Conservation (phyloP, 306 rosid species). For the Quercus variabilis region DNA sequence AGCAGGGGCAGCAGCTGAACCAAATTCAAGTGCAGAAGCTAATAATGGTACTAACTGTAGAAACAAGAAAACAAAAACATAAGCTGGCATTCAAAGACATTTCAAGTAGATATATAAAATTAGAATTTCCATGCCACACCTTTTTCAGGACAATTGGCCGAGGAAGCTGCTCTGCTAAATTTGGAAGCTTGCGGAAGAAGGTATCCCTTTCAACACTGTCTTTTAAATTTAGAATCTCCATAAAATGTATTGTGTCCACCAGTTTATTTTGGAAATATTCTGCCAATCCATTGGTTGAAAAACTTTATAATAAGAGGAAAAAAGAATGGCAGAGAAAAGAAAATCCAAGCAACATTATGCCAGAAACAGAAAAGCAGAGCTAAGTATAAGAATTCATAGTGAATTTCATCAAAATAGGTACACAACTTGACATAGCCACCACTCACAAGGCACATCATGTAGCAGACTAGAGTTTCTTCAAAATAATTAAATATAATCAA, state of each 20-base stretch:
- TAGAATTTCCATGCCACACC: constrained; percentile 51
- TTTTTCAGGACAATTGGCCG: constrained; percentile 89
- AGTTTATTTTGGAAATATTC: constrained; percentile 97
- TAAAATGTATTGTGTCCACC: constrained; percentile 96
- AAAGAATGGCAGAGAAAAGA: not conserved
- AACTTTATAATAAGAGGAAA: constrained; percentile 11
- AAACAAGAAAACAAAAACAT: constrained; percentile 34
- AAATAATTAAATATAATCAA: not conserved
- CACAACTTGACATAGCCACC: not conserved
- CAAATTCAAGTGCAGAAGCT: constrained; percentile 99
- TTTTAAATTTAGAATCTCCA: constrained; percentile 96
- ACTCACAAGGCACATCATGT: not conserved
- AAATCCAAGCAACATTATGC: not conserved
- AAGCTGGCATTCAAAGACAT: not conserved
- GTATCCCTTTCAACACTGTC: constrained; percentile 98
- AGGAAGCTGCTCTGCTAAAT: constrained; percentile 97
- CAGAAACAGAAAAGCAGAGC: not conserved
- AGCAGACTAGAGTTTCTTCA: not conserved
- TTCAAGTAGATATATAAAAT: constrained; percentile 11
- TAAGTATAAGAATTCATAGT: not conserved
- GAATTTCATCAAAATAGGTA: not conserved
- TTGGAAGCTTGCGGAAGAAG: constrained; percentile 98
- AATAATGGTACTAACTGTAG: constrained; percentile 92
- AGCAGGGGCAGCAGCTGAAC: constrained; percentile 99
- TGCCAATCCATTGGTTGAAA: constrained; percentile 38